Evolutionary conservation across 2,329 filamentous ascomycete species (phyloP), one percentile per base, ranked within the genome.

Genomic region (Microthyrium microscopicum): DNA sequence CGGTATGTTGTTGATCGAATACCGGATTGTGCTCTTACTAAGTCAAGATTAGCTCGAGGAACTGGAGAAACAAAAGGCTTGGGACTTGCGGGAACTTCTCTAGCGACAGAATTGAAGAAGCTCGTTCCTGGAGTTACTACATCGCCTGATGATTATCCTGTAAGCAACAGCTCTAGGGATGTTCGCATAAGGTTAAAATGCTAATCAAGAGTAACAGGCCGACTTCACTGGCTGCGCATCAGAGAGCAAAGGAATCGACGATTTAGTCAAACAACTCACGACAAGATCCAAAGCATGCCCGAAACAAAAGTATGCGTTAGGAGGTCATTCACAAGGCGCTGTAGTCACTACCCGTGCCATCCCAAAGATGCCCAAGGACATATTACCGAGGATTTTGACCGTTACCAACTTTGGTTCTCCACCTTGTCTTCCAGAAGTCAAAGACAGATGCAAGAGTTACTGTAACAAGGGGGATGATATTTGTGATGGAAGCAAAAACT

Each of bases 351-450:
- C 13, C 11, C 20, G 6, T 7, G 26, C 19, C 12, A 18, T 35
- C 8, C 18, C 35, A 4, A 26, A 37, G 17, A 35, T 37, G 6
- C 35, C 35, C 5, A 12, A 22, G 18, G 26, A 20, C 8, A n/a
- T 26, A 5, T 20, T 38, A 16, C 11, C 30, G n/a, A 26, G 30
- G 3, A 13, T 37, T 7, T 15, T 37, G 3, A 24, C 35, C 11
- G 30, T 37, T 2, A 35, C 35, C 6, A 37, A 35, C 30, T 37
- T 37, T 19, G 35, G 35, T 16, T 17, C 21, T 12, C 35, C 35
- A 11, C 19, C 20, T 17, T 37, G 35, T 28, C 29, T n/a, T 6
- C 18, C 3, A 1, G 29, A 35, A 7, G 24, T 35, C 5, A 28
- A 29, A 19, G 35, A 29, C 24, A 26, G 18, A 18, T 37, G 35